These are phyloP conservation scores for Diaporthe citri DNA, from an alignment of 2,329 filamentous ascomycete species.

Conservation along the genomic window DNA sequence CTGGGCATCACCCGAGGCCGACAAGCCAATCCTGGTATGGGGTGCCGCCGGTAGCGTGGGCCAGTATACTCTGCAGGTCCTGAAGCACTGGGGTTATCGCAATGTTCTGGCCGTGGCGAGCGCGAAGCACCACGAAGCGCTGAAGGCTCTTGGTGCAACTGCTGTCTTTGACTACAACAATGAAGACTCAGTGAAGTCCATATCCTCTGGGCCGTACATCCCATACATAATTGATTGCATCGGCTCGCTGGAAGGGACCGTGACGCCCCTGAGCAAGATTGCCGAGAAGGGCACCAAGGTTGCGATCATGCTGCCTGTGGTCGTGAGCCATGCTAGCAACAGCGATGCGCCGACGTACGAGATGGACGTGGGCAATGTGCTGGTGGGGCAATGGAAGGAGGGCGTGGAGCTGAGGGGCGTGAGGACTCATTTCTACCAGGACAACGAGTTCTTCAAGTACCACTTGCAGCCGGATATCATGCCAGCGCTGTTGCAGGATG, in stretches of 20 bases:
- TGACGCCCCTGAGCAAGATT: slow-evolving; percentile 63
- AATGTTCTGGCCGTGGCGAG: slow-evolving; percentile 64
- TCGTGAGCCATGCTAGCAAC: slow-evolving; percentile 64
- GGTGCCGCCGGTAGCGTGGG: slow-evolving; percentile 66
- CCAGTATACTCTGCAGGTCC: slow-evolving; percentile 62
- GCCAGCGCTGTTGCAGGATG: slow-evolving; percentile 57
- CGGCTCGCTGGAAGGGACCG: slow-evolving; percentile 59
- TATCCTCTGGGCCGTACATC: slow-evolving; percentile 47
- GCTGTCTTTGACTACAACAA: slow-evolving; percentile 62
- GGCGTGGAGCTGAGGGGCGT: slow-evolving; percentile 67
- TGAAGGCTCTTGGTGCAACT: slow-evolving; percentile 59
- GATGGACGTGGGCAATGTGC: slow-evolving; percentile 62
- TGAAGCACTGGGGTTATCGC: slow-evolving; percentile 64
- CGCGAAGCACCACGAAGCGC: slow-evolving; percentile 57
- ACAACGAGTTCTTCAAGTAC: slow-evolving; percentile 69
- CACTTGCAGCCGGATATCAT: slow-evolving; percentile 68
- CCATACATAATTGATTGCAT: slow-evolving; percentile 69
- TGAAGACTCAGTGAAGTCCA: slow-evolving; percentile 45
- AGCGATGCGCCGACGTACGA: slow-evolving; percentile 63
- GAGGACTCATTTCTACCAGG: slow-evolving; percentile 65
- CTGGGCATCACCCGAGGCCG: slow-evolving; percentile 51
- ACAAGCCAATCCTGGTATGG: slow-evolving; percentile 62
- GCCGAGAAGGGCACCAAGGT: slow-evolving; percentile 63
- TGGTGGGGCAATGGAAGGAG: slow-evolving; percentile 60
- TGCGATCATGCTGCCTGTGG: slow-evolving; percentile 71